Evolutionary conservation across 106 monocot genomes (phyloP).

Genomic region (Phalaenopsis aphrodite): DNA sequence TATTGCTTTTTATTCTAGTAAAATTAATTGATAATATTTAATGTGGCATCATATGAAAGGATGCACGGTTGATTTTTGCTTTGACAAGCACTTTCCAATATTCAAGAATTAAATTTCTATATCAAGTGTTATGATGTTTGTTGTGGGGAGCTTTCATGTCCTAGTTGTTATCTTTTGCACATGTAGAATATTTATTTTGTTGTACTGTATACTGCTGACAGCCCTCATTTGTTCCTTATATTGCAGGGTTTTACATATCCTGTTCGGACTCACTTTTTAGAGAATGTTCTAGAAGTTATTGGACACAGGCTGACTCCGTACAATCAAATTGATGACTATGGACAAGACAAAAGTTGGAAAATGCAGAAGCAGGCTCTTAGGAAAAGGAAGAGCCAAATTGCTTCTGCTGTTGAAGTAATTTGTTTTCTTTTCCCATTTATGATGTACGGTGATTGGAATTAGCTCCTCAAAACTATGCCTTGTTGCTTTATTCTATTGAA

Average conservation of each 20-base stretch:
- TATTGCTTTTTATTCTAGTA: neutral
- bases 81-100: neutral
- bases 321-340: conserved; percentile 99
- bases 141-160: neutral
- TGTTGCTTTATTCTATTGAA: conserved; percentile 1
- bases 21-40: too few relatives aligned
- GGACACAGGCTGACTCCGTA: conserved; percentile 87
- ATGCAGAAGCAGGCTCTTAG: conserved; percentile 95
- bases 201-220: neutral
- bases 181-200: too few relatives aligned
- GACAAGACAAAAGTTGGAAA: conserved; percentile 99
- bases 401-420: conserved; percentile 82
- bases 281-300: conserved; percentile 81
- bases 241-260: conserved; percentile 93
- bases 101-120: neutral
- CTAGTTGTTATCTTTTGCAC: neutral
- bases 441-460: neutral
- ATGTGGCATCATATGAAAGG: too few relatives aligned
- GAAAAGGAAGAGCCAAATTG: conserved; percentile 96
- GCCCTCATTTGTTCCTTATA: neutral
- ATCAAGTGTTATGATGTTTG: neutral
- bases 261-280: conserved; percentile 80
- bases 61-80: neutral
- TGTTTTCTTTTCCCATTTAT: neutral
- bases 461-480: neutral